phyloP scores from a whole-genome alignment of 2,329 filamentous ascomycete genomes.

The Diatrype stigma region DNA sequence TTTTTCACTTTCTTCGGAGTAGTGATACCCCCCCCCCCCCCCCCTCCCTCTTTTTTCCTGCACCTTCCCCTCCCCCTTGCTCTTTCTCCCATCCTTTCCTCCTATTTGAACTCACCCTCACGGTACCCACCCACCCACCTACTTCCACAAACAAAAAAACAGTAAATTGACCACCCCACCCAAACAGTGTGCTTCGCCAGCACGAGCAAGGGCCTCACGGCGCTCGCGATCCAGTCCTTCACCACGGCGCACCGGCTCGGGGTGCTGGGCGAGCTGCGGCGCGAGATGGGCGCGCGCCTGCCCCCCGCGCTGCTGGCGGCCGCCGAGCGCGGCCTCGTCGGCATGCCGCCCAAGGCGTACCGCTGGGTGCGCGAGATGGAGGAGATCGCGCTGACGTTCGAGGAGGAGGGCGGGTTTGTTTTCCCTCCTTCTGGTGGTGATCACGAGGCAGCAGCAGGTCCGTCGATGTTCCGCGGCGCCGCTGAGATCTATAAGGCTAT shows the following conservation, averaged over 20 bases:
- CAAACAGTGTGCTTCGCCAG: slow-evolving; percentile 54
- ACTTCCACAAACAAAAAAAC: not conserved
- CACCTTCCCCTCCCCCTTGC: no score
- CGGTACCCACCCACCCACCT: not conserved
- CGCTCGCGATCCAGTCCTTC: slow-evolving; percentile 66
- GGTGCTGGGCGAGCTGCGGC: slow-evolving; percentile 55
- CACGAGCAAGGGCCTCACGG: slow-evolving; percentile 61
- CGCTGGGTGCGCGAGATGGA: slow-evolving; percentile 76
- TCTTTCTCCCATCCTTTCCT: no score
- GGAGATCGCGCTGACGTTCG: slow-evolving; percentile 65
- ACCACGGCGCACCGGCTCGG: slow-evolving; percentile 63
- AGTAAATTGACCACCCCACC: no score
- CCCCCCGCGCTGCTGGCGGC: slow-evolving; percentile 39
- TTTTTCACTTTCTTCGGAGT: not conserved
- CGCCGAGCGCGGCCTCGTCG: slow-evolving; percentile 48
- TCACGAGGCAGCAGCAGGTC: slow-evolving; percentile 24
- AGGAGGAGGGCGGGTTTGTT: slow-evolving; percentile 58
- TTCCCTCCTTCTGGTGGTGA: no score
- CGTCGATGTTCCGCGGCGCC: slow-evolving; percentile 51
- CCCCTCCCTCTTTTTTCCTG: no score
- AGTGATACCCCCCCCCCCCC: not conserved
- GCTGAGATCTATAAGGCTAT: slow-evolving; percentile 59
- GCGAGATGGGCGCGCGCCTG: slow-evolving; percentile 47
- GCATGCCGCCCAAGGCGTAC: slow-evolving; percentile 71
- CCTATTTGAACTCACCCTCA: no score